Conservation (phyloP, 805 yeast species). For the Myxozyma lipomycoides region DNA sequence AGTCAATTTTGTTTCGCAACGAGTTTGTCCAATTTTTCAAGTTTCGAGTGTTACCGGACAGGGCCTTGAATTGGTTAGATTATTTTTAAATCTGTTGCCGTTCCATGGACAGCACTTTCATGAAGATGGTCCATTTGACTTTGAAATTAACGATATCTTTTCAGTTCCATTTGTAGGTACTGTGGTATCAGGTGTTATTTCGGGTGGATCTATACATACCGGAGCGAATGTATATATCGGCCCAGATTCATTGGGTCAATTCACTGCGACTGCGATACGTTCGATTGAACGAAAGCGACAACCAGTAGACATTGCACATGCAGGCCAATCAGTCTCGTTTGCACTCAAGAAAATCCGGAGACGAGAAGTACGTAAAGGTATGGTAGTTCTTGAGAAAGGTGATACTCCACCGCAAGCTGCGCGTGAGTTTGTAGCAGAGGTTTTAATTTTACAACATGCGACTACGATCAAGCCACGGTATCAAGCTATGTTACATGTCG, state of each 20-base stretch:
- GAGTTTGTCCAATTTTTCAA: constrained; percentile 27
- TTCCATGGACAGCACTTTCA: constrained; percentile 23
- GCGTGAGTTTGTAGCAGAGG: constrained; percentile 28
- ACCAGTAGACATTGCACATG: constrained; percentile 22
- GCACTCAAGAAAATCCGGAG: constrained; percentile 25
- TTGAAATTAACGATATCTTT: constrained; percentile 27
- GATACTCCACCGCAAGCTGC: constrained; percentile 18
- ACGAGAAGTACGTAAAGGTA: constrained; percentile 27
- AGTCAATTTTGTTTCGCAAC: constrained; percentile 23
- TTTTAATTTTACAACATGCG: constrained; percentile 27
- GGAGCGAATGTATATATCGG: constrained; percentile 27
- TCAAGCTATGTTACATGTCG: constrained; percentile 29
- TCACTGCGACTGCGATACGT: constrained; percentile 14
- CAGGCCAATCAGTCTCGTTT: constrained; percentile 28
- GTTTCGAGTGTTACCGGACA: constrained; percentile 27
- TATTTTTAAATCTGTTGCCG: constrained; percentile 24
- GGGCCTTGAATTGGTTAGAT: constrained; percentile 25
- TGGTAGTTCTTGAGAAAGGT: constrained; percentile 19
- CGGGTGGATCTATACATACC: constrained; percentile 18
- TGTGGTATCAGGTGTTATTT: constrained; percentile 26
- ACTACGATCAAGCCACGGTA: constrained; percentile 26
- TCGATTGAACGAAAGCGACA: constrained; percentile 29
- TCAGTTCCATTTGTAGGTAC: constrained; percentile 30
- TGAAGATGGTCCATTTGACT: constrained; percentile 17
- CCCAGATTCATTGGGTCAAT: constrained; percentile 28